Percentiles rank a stretch among this genome's conserved stretches.
These are phyloP conservation scores for Urostyla sp. DNA, from an alignment of 73 alveolate genomes.

Conservation along the genomic window DNA sequence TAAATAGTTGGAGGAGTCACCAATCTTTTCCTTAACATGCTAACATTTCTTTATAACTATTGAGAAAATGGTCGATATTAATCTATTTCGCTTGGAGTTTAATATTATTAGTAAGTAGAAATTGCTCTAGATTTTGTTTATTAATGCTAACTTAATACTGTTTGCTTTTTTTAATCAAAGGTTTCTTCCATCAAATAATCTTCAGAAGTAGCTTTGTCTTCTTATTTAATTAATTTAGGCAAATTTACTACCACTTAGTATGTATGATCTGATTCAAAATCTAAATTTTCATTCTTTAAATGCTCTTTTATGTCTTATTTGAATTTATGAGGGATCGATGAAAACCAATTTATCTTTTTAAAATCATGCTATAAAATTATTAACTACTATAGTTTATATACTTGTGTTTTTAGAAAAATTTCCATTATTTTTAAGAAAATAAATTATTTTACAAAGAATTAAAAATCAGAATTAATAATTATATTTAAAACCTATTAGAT, in stretches of 20 bases:
- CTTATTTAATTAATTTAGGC: conserved; percentile 10
- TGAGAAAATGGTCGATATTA: too few species aligned
- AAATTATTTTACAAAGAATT: too few species aligned
- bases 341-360: conserved; percentile 51
- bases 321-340: conserved; percentile 54
- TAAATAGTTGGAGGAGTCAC: conserved; percentile 11
- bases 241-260: conserved; percentile 53
- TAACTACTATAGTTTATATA: background rate
- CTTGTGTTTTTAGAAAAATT: conserved; percentile 43
- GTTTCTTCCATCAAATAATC: too few species aligned
- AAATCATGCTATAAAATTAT: conserved; percentile 35
- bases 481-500: too few species aligned
- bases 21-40: background rate
- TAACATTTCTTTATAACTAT: too few species aligned
- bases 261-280: conserved; percentile 35
- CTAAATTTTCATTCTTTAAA: conserved; percentile 31
- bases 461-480: too few species aligned
- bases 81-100: too few species aligned
- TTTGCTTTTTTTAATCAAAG: too few species aligned
- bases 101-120: too few species aligned
- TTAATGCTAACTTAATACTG: too few species aligned
- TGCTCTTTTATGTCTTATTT: conserved; percentile 42
- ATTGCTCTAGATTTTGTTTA: too few species aligned
- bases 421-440: conserved; percentile 31
- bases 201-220: too few species aligned